phyloP scores from a whole-genome alignment of 768 basidiomycete genomes.

The Nevesoporus exiguus region DNA sequence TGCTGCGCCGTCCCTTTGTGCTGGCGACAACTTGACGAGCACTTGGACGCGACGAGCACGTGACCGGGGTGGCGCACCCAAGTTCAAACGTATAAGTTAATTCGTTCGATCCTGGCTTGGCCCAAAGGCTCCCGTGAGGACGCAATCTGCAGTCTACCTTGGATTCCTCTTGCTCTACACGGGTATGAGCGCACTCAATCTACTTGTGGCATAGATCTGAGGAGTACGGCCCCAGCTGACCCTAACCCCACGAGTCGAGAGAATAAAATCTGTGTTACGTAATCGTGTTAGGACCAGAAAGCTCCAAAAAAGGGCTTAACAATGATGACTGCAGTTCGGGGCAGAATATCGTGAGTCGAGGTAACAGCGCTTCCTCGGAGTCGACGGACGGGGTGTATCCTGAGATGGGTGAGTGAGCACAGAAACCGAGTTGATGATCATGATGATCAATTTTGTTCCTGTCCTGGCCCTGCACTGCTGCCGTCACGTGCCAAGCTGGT shows the following conservation, averaged over 20 bases:
- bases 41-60: not conserved
- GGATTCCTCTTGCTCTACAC: too few relatives aligned
- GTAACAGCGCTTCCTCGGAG: too few relatives aligned
- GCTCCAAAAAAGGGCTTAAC: not conserved
- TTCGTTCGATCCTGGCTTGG: too few relatives aligned
- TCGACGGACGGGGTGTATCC: too few relatives aligned
- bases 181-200: too few relatives aligned
- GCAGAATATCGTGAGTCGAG: too few relatives aligned
- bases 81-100: too few relatives aligned
- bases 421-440: not conserved
- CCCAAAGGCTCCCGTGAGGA: too few relatives aligned
- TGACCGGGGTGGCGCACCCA: not conserved
- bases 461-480: constrained; percentile 5
- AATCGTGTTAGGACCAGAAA: not conserved
- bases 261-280: not conserved
- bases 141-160: too few relatives aligned
- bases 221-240: too few relatives aligned
- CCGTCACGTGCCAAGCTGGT: constrained; percentile 16
- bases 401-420: not conserved
- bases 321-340: not conserved
- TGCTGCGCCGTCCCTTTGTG: not conserved
- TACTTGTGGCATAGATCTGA: too few relatives aligned
- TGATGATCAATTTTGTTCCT: not conserved
- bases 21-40: not conserved
- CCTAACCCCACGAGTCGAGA: too few relatives aligned